Percentiles rank a stretch among this genome's conserved stretches.
These are phyloP conservation scores for Boletus rubescentipes DNA, from an alignment of 768 basidiomycete species.

Conservation along the genomic window DNA sequence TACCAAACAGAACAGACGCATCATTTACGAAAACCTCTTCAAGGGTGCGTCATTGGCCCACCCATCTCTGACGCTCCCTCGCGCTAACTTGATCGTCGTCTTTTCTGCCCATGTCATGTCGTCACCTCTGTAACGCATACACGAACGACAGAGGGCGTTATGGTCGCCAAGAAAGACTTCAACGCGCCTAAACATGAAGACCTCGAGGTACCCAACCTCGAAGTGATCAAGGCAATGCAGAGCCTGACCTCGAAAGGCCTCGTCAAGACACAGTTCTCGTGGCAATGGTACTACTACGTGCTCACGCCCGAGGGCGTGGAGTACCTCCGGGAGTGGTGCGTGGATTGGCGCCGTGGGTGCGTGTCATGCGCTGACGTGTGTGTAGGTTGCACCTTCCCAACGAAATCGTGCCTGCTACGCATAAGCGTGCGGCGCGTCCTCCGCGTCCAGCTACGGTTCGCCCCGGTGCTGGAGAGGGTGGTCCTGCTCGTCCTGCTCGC, in stretches of 20 bases:
- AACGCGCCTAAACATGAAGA: constrained; percentile 98
- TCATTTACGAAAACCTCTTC: constrained; percentile 99
- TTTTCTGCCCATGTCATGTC: background rate
- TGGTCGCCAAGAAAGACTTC: constrained; percentile 99
- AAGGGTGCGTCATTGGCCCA: constrained; percentile 63
- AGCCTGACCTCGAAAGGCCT: constrained; percentile 72
- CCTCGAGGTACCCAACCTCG: constrained; percentile 65
- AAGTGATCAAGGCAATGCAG: constrained; percentile 71
- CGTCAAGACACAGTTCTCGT: constrained; percentile 99
- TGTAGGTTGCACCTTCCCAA: constrained; percentile 86
- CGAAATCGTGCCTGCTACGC: constrained; percentile 96
- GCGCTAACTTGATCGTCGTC: background rate
- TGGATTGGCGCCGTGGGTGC: background rate
- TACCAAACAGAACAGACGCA: constrained; percentile 89
- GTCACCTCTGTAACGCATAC: background rate
- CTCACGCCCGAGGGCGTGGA: constrained; percentile 97
- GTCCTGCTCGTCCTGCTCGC: constrained; percentile 86
- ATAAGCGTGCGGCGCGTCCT: constrained; percentile 93
- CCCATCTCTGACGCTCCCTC: background rate
- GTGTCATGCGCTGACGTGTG: background rate
- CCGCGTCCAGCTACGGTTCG: constrained; percentile 78
- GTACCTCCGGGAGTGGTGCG: constrained; percentile 86
- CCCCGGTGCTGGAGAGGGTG: constrained; percentile 68
- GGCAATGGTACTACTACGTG: constrained; percentile 99
- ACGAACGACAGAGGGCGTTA: constrained; percentile 77